A percentile compares a stretch with the other conserved stretches of the same genome.
These are phyloP conservation scores for Cladosporium halotolerans DNA, from an alignment of 2,329 filamentous ascomycete genomes.

Conservation along the genomic window DNA sequence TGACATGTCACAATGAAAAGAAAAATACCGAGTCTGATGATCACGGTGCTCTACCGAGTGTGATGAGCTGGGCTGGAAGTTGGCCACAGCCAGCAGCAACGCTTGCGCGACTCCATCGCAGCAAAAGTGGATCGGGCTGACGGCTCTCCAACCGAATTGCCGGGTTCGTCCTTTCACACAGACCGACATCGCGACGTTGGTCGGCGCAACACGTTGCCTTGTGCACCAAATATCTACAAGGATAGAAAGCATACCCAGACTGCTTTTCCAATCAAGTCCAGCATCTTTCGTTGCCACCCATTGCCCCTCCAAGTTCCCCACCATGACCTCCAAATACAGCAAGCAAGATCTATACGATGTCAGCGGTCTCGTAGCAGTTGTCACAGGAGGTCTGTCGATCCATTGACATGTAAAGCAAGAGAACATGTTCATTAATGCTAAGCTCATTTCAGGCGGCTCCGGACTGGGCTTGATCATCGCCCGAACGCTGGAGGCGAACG, in stretches of 20 bases:
- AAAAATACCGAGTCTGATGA: no score
- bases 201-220: conserved; percentile 1
- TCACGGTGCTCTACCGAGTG: no score
- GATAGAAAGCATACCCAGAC: neutral
- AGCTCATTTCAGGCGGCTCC: conserved; percentile 14
- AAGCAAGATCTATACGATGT: conserved; percentile 21
- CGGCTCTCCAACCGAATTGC: conserved; percentile 9
- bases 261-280: neutral
- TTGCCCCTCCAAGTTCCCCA: neutral
- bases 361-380: conserved; percentile 26
- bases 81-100: no score
- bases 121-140: conserved; percentile 4
- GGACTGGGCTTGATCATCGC: conserved; percentile 32
- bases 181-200: neutral
- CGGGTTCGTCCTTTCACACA: neutral
- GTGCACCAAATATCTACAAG: neutral
- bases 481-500: conserved; percentile 36
- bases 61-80: no score
- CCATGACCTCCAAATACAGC: conserved; percentile 20
- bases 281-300: neutral
- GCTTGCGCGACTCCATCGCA: neutral
- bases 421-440: neutral
- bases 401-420: neutral
- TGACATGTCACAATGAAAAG: no score
- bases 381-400: conserved; percentile 22